Conservation (phyloP, 169 alveolate species). For the Nephromyces sp. region DNA sequence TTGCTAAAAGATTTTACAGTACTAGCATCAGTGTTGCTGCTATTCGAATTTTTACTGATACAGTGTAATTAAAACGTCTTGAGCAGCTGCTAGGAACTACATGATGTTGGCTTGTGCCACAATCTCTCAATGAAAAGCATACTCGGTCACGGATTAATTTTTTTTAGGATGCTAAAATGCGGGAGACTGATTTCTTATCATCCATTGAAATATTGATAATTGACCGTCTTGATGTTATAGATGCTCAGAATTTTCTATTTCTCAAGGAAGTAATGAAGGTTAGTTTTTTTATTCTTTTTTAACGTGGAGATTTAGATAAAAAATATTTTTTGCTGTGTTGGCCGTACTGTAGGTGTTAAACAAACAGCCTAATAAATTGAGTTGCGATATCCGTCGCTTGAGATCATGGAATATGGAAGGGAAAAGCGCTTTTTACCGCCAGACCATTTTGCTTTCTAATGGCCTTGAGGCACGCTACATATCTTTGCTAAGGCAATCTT, state of each 20-base stretch:
- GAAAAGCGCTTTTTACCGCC: background rate
- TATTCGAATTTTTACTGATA: no score
- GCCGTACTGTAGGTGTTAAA: background rate
- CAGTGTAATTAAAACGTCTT: no score
- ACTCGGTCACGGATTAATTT: background rate
- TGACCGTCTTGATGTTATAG: constrained; percentile 67
- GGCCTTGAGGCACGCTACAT: background rate
- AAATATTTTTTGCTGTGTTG: no score
- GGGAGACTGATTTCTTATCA: constrained; percentile 61
- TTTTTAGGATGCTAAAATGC: background rate
- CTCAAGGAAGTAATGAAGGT: constrained; percentile 50
- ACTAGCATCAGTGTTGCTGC: no score
- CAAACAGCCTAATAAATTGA: background rate
- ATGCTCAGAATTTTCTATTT: constrained; percentile 70
- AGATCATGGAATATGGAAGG: background rate
- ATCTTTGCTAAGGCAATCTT: background rate
- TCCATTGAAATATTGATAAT: constrained; percentile 65
- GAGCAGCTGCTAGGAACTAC: no score
- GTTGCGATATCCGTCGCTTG: constrained; percentile 5
- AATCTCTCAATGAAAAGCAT: no score
- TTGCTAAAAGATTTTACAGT: no score
- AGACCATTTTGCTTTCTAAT: background rate
- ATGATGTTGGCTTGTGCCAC: no score
- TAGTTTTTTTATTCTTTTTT: no score
- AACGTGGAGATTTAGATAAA: no score